phyloP scores from a whole-genome alignment of 75 land plant genomes.

The Picea glauca region DNA sequence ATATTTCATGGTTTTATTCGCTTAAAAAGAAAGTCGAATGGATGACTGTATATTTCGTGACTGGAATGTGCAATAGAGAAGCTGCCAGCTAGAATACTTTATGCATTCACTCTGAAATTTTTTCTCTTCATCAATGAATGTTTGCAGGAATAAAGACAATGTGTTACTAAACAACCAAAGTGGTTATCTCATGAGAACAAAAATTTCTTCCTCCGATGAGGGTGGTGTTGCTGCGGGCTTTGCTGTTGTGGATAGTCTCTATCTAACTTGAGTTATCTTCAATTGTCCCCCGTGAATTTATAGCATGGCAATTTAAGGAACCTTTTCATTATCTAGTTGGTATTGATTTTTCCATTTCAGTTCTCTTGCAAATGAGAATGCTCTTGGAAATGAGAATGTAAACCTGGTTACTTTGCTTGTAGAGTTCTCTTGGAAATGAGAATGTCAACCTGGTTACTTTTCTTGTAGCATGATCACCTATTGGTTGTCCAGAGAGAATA shows the following conservation, averaged over 20 bases:
- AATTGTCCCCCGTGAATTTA: too few species aligned
- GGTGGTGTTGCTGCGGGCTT: slow-evolving; percentile 98
- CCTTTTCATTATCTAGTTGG: too few species aligned
- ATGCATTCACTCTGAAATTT: neutral
- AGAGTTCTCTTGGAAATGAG: too few species aligned
- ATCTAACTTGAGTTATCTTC: slow-evolving; percentile 36
- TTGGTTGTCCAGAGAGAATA: too few species aligned
- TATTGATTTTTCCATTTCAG: too few species aligned
- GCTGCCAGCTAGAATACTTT: neutral
- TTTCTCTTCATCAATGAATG: neutral
- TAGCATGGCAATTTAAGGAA: too few species aligned
- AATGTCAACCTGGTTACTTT: too few species aligned
- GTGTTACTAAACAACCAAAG: slow-evolving; percentile 76
- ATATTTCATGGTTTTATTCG: neutral
- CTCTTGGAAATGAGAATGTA: too few species aligned
- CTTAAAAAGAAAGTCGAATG: neutral
- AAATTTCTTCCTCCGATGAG: slow-evolving; percentile 84
- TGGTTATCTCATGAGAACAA: slow-evolving; percentile 89
- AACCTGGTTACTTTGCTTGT: too few species aligned
- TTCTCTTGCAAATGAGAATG: too few species aligned
- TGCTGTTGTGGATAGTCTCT: slow-evolving; percentile 91
- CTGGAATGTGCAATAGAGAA: neutral
- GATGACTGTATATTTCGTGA: neutral
- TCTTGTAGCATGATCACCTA: too few species aligned
- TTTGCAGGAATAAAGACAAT: slow-evolving; percentile 65